Evolutionary conservation across 768 basidiomycete species (phyloP), one percentile per base, ranked within the genome.

Genomic region (Amanita muscaria): DNA sequence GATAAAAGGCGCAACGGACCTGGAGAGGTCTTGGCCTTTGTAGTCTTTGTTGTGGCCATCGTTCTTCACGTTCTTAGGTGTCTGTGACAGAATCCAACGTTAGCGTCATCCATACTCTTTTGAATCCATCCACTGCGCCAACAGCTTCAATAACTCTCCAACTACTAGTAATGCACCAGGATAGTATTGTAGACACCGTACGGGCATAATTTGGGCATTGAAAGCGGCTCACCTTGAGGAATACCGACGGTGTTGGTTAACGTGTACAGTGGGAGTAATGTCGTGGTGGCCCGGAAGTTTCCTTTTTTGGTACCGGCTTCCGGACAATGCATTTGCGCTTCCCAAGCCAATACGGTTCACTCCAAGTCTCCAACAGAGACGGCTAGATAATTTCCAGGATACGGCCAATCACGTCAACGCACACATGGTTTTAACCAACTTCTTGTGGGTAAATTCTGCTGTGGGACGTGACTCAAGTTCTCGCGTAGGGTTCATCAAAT

Each of bases 1-100:
- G 10, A 45, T 7, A 37, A 14, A 21, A 4, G n/a, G 29, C n/a
- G 24, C 23, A 14, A 65, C 69, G 49, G 49, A 73, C 68, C 51
- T 60, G 41, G 4, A 53, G 75, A 66, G 14, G 64, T 60, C 69
- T 79, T 82, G 57, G 73, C 71, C 69, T 85, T 86, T 49, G 73
- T 58, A 40, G 73, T 68, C 69, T 85, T 84, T 51, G 80, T 76
- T 44, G 76, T 69, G 65, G 82, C 77, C 83, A 85, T 84, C 19
- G 27, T 19, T 22, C 18, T 12, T 21, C 8, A 7, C 21, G 31
- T 44, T 42, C 5, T 29, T 18, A 30, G 15, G 39, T 9, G 46
- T 36, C 46, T 41, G 31, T n/a, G 14, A 32, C 8, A 25, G 23
- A 14, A 33, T n/a, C n/a, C 9, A 16, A 18, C 15, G 25, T 42